Evolutionary conservation across 805 yeast species (phyloP), one percentile per base, ranked within the genome.

Genomic region (Isabelozyma heimii): DNA sequence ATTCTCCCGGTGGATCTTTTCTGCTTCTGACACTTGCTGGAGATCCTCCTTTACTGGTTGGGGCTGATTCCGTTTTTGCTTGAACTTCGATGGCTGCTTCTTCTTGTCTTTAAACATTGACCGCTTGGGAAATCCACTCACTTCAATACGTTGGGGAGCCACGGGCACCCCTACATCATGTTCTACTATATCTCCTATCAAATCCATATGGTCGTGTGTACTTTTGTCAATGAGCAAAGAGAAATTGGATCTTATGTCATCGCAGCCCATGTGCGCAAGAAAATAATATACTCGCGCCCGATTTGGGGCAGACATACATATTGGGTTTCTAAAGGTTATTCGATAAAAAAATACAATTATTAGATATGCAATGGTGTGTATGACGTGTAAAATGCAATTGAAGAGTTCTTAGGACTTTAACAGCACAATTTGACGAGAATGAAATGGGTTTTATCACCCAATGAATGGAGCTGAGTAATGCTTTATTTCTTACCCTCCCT

Each of bases 1-100:
- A 63, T 90, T 91, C 59, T 91, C 96, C 48, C 79, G 62, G 62
- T 89, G 92, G 17, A 91, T 89, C 60, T 81, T 77, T 54, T 87
- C 91, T 0, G 86, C 81, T 56, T 88, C 95, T 0, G 85, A 68
- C 43, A 79, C 51, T 13, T 65, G 67, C 3, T 33, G 44, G 42
- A 33, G 40, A 50, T 48, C 20, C 57, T 51, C 37, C 46, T 50
- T 30, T 52, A 53, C 37, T 48, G 46, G 38, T 41, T 12, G 70
- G 72, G 72, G 70, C 37, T 64, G 62, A 46, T 64, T 65, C 40
- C 73, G 59, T 49, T 79, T 65, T 44, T 71, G 72, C 54, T 72
- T 73, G 84, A 84, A 80, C 40, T 79, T 69, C 3, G 83, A 79
- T 8, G 76, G 76, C 52, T 70, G 73, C 46, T 59, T 59, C 45